Percentiles rank a stretch among this genome's conserved stretches.
Evolutionary conservation across 495 filamentous ascomycete species (phyloP).

Genomic region (Neurospora sp.): DNA sequence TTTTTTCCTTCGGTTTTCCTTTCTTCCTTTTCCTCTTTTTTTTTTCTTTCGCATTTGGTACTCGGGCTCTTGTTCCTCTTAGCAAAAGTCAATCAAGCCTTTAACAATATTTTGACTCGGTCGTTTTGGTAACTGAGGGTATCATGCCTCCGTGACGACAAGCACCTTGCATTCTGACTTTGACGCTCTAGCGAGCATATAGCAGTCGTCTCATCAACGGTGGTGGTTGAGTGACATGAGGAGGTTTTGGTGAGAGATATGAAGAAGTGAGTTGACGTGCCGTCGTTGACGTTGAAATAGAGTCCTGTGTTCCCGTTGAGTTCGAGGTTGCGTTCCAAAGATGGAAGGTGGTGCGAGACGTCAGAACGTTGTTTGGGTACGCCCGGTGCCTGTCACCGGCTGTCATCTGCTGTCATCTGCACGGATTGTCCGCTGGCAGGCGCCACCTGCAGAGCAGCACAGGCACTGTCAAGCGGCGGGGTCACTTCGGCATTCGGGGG

Average conservation of each 20-base stretch:
- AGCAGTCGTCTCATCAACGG: background rate
- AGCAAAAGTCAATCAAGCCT: conserved; percentile 27
- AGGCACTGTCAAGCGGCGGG: background rate
- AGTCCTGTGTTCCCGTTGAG: background rate
- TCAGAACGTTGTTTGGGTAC: background rate
- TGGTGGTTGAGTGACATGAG: background rate
- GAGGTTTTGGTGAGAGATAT: background rate
- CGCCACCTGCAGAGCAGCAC: background rate
- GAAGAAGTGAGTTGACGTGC: background rate
- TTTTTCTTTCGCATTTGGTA: conserved; percentile 4
- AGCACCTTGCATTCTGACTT: background rate
- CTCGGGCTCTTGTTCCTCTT: conserved; percentile 1
- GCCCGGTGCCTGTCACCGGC: background rate
- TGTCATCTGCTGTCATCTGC: background rate
- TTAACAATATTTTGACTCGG: conserved; percentile 2
- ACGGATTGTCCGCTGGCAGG: background rate
- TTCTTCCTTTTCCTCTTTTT: conserved; percentile 3
- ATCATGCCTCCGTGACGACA: background rate
- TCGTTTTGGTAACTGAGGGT: background rate
- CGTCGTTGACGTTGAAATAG: background rate
- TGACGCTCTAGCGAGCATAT: background rate
- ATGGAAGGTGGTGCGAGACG: background rate
- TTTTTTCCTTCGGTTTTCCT: background rate
- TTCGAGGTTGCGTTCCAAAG: background rate
- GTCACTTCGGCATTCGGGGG: background rate